Evolutionary conservation across 2,329 filamentous ascomycete genomes (phyloP), one percentile per base, ranked within the genome.

Genomic region (Alternaria sp.): DNA sequence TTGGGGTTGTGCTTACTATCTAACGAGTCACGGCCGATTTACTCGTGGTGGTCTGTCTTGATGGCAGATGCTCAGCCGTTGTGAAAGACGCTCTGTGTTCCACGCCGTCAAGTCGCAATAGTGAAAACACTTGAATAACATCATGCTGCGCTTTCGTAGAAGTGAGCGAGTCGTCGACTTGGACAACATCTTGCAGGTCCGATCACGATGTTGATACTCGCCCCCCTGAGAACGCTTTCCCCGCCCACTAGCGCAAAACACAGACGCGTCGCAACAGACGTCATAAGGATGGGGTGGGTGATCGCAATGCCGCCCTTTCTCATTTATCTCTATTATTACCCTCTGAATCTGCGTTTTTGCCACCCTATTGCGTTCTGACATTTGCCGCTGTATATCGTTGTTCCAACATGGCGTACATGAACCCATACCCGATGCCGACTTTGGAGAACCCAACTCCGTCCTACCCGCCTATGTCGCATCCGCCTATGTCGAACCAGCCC

Each of bases 241-340:
- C 25, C 47, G 6, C 47, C 47, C 47, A 50, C 25, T 56, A 56
- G 54, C 54, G 54, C 41, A 44, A 46, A 46, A 33, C 41, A 28
- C 20, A 26, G 41, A 56, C 54, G 23, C 41, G 54, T 56, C 54
- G 54, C 47, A 50, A 50, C 54, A 46, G 21, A 30, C 54, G 54
- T 56, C 54, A 56, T 30, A 33, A 26, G 41, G 26, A 46, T 41
- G 28, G 25, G 25, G 20, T 25, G 25, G 25, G 20, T 25, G 53
- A 55, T 44, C 37, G 9, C 53, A 23, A 28, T 56, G 23, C 28
- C 15, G 7, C 26, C n/a, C 28, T 46, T 20, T 26, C 41, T 18
- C 37, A 20, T 20, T 4, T n/a, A 44, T 21, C 33, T 41, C 30
- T 8, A 7, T 6, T 20, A n/a, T 20, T 5, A 4, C 2, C 6